Base-by-base conservation (phyloP, 148 eudicot species). In the Nyssa sinensis region DNA sequence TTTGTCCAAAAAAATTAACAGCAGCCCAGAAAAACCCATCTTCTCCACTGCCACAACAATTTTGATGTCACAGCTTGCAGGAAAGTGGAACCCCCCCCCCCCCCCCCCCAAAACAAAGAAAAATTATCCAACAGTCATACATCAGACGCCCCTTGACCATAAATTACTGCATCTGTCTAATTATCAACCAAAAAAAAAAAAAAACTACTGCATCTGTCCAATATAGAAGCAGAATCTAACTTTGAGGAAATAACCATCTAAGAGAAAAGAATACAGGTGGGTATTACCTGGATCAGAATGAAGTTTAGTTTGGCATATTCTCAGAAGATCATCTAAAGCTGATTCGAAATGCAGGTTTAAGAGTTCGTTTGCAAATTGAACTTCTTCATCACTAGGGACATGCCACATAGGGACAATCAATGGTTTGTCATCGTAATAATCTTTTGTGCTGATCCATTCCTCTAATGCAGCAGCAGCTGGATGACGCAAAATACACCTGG, bases 311-410 rank as follows among this genome's bases (percentile, higher is more conserved):
- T 87, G 88, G 80, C 97, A 90, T 71, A 95, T 90, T 64, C 57
- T 88, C 80, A 76, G 72, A 35, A 95, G 94, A 72, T 91, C 91
- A 84, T 90, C 97, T 71, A 95, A 77, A 72, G 99, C 97, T 72
- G 91, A 88, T 73, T 82, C 83, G 69, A 95, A 81, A 83, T 95
- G 99, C 80, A 95, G 73, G 75, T 86, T 66, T 73, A 95, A 75
- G 73, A 95, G 97, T 81, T 95, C 99, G 75, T 95, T 90, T 66
- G 99, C 99, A 79, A 85, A 89, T 53, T 78, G 80, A 81, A 92
- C 70, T 83, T 95, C 99, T 71, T 89, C 96, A 73, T 83, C 81
- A 70, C 72, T 81, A 27, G 99, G 90, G 70, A 92, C 84, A 86
- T 95, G 99, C 99, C 99, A 95, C 76, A 86, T 91, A 41, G 99